Evolutionary conservation across 2,329 filamentous ascomycete genomes (phyloP), one percentile per base, ranked within the genome.

Genomic region (Cercospora sp.): DNA sequence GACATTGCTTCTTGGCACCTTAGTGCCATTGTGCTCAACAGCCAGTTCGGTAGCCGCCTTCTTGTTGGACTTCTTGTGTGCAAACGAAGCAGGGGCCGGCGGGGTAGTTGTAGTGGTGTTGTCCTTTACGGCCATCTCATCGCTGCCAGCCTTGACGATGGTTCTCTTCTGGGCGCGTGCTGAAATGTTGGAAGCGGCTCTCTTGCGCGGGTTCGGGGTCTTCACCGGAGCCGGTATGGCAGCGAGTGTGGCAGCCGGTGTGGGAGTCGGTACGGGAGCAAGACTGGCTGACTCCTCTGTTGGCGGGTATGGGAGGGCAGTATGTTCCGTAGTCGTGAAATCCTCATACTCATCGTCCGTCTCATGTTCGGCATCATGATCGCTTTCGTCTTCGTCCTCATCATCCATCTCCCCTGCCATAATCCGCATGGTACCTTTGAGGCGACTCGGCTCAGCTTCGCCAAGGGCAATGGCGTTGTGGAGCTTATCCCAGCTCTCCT

Each of bases 401-500:
- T 45, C 24, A 3, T 57, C 45, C 28, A 34, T 18, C 10, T 55
- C 65, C 7, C 4, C 24, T 21, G 28, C 30, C 34, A 58, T 24
- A 34, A 6, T 37, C 18, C 37, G 28, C 53, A 21, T 57, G 30
- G 12, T 26, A 18, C 34, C 34, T 12, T 45, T 51, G 61, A 55
- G 34, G 6, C 49, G 66, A 58, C 58, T 30, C 16, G 58, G 53
- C n/a, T 59, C 53, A 4, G 45, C 34, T 40, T 67, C 30, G 9
- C 72, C 72, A 40, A 66, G 62, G 12, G 67, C 63, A 21, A 72
- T 66, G 18, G 73, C 72, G n/a, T 16, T n/a, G 34, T 75, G 65
- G 16, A 74, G 43, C 57, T 69, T 74, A n/a, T 74, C 71, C 37
- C 40, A 66, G 57, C 72, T 74, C 34, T 61, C 69, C 55, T 70